Evolutionary conservation across 2,329 filamentous ascomycete genomes (phyloP).

Genomic region (Claviceps purpurea): DNA sequence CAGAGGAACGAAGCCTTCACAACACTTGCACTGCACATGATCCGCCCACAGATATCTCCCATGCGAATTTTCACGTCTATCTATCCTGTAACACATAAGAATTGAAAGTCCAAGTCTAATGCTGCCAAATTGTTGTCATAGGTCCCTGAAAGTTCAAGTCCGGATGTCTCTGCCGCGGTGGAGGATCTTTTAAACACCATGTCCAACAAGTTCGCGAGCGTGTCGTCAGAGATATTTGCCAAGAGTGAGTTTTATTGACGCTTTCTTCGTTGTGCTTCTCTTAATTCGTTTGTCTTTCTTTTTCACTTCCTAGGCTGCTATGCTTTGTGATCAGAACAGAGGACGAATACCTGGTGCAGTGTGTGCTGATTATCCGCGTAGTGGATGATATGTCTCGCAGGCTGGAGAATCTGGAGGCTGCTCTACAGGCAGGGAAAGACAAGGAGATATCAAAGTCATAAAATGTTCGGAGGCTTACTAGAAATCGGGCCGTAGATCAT

Average conservation of each 20-base stretch:
- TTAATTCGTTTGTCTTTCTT: not conserved
- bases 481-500: not conserved
- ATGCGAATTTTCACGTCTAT: too few species aligned
- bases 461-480: not conserved
- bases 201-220: slow-evolving; percentile 70
- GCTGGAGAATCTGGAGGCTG: slow-evolving; percentile 69
- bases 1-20: too few species aligned
- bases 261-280: not conserved
- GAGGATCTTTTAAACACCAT: slow-evolving; percentile 79
- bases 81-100: not conserved
- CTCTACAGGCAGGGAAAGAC: slow-evolving; percentile 46
- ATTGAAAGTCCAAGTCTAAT: not conserved
- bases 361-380: slow-evolving; percentile 22
- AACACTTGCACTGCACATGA: too few species aligned
- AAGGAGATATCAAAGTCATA: slow-evolving; percentile 27
- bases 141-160: slow-evolving; percentile 31
- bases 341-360: not conserved
- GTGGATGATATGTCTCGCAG: slow-evolving; percentile 91
- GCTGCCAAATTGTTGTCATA: not conserved
- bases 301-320: not conserved
- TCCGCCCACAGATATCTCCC: too few species aligned
- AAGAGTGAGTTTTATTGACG: slow-evolving; percentile 51
- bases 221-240: slow-evolving; percentile 76
- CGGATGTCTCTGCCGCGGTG: slow-evolving; percentile 63
- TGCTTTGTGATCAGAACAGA: not conserved